These are phyloP conservation scores for Fusarium euwallaceae DNA, from an alignment of 2,329 filamentous ascomycete species.

Conservation along the genomic window DNA sequence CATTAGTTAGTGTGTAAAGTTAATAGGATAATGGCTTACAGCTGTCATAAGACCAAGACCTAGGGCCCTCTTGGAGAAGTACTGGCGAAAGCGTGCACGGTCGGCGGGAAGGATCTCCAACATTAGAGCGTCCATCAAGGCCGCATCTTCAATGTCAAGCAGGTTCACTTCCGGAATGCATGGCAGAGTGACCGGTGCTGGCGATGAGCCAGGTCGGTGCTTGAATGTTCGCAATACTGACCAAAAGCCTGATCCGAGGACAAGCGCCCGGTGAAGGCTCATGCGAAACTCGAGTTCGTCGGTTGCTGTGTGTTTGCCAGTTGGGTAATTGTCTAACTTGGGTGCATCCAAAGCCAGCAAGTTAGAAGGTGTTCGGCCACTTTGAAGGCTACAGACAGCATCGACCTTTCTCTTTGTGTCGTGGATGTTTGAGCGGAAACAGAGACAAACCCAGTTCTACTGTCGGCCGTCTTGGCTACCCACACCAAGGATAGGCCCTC, in stretches of 20 bases:
- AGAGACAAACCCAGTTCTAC: no score
- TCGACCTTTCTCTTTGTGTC: neutral
- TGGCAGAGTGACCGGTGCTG: neutral
- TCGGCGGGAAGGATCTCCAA: neutral
- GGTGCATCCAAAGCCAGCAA: neutral
- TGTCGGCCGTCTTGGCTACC: no score
- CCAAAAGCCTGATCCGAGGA: neutral
- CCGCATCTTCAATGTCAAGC: neutral
- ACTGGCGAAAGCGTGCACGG: neutral
- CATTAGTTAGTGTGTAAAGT: neutral
- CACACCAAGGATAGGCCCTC: neutral
- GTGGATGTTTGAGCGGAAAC: neutral
- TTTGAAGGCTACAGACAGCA: neutral
- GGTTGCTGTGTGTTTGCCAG: rapidly evolving
- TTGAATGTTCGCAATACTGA: neutral
- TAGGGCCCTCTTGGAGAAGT: neutral
- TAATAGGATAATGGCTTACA: neutral
- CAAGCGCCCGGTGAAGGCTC: neutral
- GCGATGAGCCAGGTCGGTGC: rapidly evolving
- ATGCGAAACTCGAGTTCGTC: neutral
- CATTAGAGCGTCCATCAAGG: neutral
- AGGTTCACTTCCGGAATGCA: neutral
- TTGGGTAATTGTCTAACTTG: neutral
- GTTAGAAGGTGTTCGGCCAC: neutral
- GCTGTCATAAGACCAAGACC: neutral